Evolutionary conservation across 2,329 filamentous ascomycete species (phyloP).

Genomic region (Zasmidium cellare): DNA sequence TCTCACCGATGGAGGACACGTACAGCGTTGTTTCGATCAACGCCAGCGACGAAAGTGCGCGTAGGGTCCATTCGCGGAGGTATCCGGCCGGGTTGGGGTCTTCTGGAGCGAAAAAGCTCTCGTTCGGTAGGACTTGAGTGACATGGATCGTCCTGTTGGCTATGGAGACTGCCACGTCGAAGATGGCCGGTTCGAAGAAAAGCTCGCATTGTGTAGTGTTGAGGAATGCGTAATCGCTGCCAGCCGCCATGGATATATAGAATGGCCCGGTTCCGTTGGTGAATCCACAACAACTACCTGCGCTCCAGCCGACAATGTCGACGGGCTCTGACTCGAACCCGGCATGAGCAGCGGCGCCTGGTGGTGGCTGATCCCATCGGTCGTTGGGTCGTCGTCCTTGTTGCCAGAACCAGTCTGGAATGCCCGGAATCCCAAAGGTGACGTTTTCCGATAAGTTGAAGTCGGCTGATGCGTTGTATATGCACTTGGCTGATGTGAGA

Average conservation of each 20-base stretch:
- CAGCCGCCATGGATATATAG: not conserved
- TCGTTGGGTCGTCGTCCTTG: constrained; percentile 3
- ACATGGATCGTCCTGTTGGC: constrained; percentile 1
- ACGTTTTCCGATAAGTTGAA: not conserved
- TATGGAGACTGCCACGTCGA: not conserved
- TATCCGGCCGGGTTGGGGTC: constrained; percentile 1
- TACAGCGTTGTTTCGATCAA: constrained; percentile 2
- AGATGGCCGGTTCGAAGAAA: not conserved
- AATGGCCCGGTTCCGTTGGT: too few relatives aligned
- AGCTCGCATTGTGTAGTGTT: constrained; percentile 4
- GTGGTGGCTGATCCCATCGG: not conserved
- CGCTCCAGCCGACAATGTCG: too few relatives aligned
- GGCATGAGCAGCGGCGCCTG: too few relatives aligned
- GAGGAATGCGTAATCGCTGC: not conserved
- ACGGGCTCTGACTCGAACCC: too few relatives aligned
- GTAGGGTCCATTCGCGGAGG: not conserved
- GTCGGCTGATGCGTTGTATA: constrained; percentile 1
- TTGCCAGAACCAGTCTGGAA: not conserved
- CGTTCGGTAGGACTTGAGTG: not conserved
- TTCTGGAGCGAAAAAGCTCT: not conserved
- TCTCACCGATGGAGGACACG: constrained; percentile 1
- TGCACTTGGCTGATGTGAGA: not conserved
- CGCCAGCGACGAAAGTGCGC: not conserved
- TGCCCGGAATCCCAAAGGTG: not conserved
- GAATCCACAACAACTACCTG: too few relatives aligned